Conservation (phyloP, 2,329 filamentous ascomycete species). For the Aureobasidium sp. region DNA sequence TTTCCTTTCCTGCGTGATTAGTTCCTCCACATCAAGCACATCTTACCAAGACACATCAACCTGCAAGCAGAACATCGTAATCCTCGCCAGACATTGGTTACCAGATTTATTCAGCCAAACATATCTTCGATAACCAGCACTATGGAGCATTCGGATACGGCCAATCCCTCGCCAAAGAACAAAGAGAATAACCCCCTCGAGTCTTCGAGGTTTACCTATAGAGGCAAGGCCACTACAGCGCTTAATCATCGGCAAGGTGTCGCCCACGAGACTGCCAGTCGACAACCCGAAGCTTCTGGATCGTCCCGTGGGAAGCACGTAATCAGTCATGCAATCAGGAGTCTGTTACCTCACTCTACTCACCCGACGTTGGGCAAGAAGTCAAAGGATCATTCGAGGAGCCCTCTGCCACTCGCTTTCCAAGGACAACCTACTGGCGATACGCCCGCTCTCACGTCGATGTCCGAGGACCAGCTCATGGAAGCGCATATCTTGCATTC, state of each 20-base stretch:
- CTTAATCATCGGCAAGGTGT: neutral
- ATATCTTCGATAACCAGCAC: neutral
- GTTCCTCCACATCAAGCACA: neutral
- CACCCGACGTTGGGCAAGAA: neutral
- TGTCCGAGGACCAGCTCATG: neutral
- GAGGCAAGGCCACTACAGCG: neutral
- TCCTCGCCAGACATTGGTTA: neutral
- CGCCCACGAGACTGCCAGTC: neutral
- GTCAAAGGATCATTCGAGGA: neutral
- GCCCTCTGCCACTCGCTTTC: neutral
- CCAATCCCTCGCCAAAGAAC: neutral
- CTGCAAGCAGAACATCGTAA: neutral
- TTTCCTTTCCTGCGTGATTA: neutral
- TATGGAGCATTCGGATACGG: neutral
- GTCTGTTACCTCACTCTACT: neutral
- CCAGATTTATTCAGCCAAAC: neutral
- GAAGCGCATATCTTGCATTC: neutral
- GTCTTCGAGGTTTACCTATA: neutral
- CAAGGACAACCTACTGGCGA: neutral
- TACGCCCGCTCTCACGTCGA: neutral
- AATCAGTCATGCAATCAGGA: neutral
- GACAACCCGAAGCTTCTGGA: neutral
- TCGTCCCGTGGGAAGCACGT: neutral
- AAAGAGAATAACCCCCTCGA: neutral
- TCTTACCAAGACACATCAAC: neutral